Conservation (phyloP, 257 asterid species). For the Fraxinus americana region DNA sequence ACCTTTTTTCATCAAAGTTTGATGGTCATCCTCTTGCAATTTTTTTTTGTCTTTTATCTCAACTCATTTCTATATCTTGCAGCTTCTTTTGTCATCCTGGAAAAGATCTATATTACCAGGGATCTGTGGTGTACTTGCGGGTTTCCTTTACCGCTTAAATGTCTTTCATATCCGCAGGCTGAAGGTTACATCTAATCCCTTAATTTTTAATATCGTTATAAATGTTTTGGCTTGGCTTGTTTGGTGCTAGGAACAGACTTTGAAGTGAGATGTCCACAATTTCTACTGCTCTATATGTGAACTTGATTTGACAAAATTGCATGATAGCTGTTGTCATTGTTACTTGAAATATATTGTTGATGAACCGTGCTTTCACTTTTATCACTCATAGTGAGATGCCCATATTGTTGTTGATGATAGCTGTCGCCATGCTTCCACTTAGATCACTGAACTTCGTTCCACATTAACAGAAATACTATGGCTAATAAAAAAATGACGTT, state of each 20-base stretch:
- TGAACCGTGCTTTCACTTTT: background rate
- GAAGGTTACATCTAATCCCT: constrained; percentile 56
- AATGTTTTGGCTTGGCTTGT: background rate
- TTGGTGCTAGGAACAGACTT: background rate
- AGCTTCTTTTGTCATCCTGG: constrained; percentile 97
- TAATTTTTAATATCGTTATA: background rate
- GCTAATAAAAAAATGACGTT: background rate
- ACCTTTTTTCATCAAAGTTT: background rate
- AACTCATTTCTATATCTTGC: constrained; percentile 27
- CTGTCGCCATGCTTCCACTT: background rate
- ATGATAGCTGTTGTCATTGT: background rate
- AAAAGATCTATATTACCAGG: constrained; percentile 94
- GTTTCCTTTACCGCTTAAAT: constrained; percentile 81
- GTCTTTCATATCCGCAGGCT: constrained; percentile 63
- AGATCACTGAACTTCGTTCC: background rate
- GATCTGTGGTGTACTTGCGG: constrained; percentile 91
- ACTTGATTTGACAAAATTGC: constrained; percentile 4
- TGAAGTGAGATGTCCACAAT: background rate
- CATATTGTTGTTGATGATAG: no score
- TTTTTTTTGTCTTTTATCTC: background rate
- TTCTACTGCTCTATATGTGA: background rate
- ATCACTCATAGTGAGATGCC: no score
- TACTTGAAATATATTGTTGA: background rate
- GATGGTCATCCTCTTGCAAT: background rate
- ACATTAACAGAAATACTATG: background rate